Evolutionary conservation across 139 green algal genomes (phyloP), one percentile per base, ranked within the genome.

Genomic region (Diplosphaera chodatii): DNA sequence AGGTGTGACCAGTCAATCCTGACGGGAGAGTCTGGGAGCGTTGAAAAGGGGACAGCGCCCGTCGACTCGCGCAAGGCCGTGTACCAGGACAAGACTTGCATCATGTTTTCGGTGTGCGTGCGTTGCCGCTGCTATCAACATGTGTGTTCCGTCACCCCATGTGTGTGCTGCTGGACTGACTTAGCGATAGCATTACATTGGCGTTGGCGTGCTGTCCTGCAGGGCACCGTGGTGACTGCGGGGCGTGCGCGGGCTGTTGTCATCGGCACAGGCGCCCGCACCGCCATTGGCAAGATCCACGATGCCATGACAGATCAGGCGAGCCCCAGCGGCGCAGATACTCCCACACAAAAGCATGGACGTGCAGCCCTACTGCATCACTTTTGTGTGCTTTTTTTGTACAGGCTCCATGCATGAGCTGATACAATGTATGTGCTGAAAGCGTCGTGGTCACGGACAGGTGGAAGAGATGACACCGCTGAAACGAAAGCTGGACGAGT

Each of bases 41-140:
- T 93, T 64, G 81, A 84, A 30, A 95, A 95, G 84, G 66, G 78
- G 25, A 27, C 70, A 1, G 79, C 81, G 32, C 33, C 72, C 0
- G 76, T 89, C n/a, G 37, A 28, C 1, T 62, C 64, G 2, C 66
- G 63, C 16, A 85, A 86, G 59, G 86, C 86, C 0, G 89, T 96
- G 29, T 87, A 89, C 56, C 90, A 96, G 80, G 87, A 89, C 74
- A 97, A 97, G 81, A 88, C 85, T 62, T 89, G 85, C 82, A 90
- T 94, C 56, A 77, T 97, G 18, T 97, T 96, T 78, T 87, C 87
- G 59, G 91, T 92, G 73, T 80, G 87, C 73, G n/a, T n/a, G n/a
- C n/a, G n/a, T n/a, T n/a, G n/a, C n/a, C n/a, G n/a, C n/a, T n/a
- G n/a, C n/a, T n/a, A n/a, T n/a, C n/a, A n/a, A n/a, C n/a, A n/a